Conservation (phyloP, 805 yeast species). For the Priceomyces carsonii region DNA sequence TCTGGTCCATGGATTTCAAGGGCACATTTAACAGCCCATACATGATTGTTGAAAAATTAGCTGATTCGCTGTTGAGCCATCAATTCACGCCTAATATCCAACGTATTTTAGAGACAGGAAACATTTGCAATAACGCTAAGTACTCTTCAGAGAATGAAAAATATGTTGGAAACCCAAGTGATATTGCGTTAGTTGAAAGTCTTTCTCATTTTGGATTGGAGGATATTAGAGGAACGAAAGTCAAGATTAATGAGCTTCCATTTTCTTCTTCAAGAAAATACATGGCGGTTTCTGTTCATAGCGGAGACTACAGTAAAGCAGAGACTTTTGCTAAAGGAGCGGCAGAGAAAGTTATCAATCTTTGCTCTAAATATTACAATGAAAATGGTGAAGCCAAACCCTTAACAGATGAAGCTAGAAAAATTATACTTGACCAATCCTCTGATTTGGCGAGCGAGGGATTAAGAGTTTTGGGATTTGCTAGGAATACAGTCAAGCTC, state of each 20-base stretch:
- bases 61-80: constrained; percentile 40
- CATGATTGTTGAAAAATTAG: constrained; percentile 49
- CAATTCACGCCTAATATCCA: constrained; percentile 56
- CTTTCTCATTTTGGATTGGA: constrained; percentile 68
- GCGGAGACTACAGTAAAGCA: constrained; percentile 56
- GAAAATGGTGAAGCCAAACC: constrained; percentile 61
- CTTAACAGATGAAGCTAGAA: constrained; percentile 51
- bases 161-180: constrained; percentile 91
- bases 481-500: constrained; percentile 46
- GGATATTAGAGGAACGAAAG: constrained; percentile 63
- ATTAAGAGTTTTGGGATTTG: constrained; percentile 81
- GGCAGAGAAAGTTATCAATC: constrained; percentile 64
- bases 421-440: constrained; percentile 57
- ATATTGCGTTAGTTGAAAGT: constrained; percentile 83
- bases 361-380: constrained; percentile 60
- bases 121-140: constrained; percentile 72
- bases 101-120: constrained; percentile 62
- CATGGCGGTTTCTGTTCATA: constrained; percentile 78
- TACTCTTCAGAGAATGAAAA: constrained; percentile 68
- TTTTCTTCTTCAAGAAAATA: constrained; percentile 82
- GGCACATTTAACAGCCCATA: constrained; percentile 39
- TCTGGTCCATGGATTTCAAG: constrained; percentile 73
- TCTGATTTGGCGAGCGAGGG: constrained; percentile 76
- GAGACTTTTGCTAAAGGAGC: constrained; percentile 88
- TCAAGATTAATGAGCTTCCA: constrained; percentile 73